Evolutionary conservation across 2,329 filamentous ascomycete species (phyloP).

Genomic region (Neonectria ditissima): DNA sequence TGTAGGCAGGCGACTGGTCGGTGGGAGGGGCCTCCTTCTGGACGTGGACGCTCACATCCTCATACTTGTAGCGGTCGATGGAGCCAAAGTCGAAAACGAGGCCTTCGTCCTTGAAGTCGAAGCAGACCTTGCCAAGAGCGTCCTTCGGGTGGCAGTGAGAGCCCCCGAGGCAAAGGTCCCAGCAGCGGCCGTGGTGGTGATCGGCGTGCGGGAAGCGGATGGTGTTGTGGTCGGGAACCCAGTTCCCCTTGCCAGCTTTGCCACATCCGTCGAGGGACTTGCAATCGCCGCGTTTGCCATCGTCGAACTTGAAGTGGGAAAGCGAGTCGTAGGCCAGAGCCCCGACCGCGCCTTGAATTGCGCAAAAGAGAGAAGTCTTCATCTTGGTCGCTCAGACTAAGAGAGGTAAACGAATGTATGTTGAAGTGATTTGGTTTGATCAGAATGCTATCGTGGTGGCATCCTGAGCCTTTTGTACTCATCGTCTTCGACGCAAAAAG

Average conservation of each 20-base stretch:
- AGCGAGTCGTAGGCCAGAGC: conserved; percentile 40
- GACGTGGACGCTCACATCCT: conserved; percentile 41
- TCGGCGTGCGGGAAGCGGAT: conserved; percentile 41
- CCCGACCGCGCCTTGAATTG: conserved; percentile 42
- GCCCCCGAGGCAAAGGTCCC: conserved; percentile 41
- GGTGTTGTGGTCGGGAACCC: conserved; percentile 42
- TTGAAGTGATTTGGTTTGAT: conserved; percentile 31
- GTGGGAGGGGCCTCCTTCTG: conserved; percentile 38
- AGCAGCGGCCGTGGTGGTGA: conserved; percentile 37
- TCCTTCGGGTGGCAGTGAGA: conserved; percentile 39
- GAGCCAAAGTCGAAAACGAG: conserved; percentile 41
- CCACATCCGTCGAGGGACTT: conserved; percentile 37
- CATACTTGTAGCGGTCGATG: conserved; percentile 45
- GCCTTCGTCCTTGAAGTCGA: conserved; percentile 43
- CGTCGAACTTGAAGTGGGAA: conserved; percentile 36
- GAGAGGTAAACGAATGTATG: conserved; percentile 34
- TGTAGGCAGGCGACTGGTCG: conserved; percentile 39
- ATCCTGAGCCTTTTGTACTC: conserved; percentile 36
- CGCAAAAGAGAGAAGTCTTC: conserved; percentile 42
- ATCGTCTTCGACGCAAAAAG: not conserved
- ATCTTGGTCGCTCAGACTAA: conserved; percentile 33
- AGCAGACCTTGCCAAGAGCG: conserved; percentile 39
- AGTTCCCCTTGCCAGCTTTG: conserved; percentile 40
- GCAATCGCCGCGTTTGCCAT: conserved; percentile 25
- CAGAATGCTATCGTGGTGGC: conserved; percentile 9